Evolutionary conservation across 495 filamentous ascomycete genomes (phyloP), one percentile per base, ranked within the genome.

Genomic region (Hyaloscypha hepaticicola): DNA sequence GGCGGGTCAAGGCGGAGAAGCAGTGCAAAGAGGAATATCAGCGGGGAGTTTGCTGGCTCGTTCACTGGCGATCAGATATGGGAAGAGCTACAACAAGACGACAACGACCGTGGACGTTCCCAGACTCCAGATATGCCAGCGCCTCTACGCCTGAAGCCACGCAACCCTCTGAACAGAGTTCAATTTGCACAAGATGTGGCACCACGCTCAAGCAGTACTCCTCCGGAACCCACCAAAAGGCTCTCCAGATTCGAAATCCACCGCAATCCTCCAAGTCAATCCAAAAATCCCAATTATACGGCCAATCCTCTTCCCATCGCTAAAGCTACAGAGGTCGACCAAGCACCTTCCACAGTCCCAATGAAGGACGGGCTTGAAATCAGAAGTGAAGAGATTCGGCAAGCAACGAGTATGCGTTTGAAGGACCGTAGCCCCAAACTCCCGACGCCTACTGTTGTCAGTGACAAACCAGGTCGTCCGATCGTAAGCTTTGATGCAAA

Each of bases 401-500:
- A 88, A 59, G 93, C 93, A n/a, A 97, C 93, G n/a, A 93, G 88
- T 78, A 95, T 93, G 83, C 88, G 77, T 73, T 79, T 93, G 62
- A 91, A 85, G 67, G 91, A 96, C 73, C 87, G 92, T 69, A 96
- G 93, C 71, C 77, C 88, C 56, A 94, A 89, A 69, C 77, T 97
- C 31, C 93, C 93, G 5, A 92, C 86, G 71, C 93, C 93, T 69
- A 90, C 90, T 29, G 84, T 90, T 48, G 91, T 97, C 73, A 95
- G 90, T 77, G 87, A 96, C 76, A 87, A 81, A 66, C 86, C 88
- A 60, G 90, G 91, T 59, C 85, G 93, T 70, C 93, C 92, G 58
- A 97, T 97, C 75, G 91, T 97, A 78, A 96, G 93, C 82, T 97
- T 97, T 80, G 85, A 93, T 74, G 80, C 79, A 68, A 80, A 87